A percentile compares a stretch with the other conserved stretches of the same genome.
Conservation (phyloP, 2,329 filamentous ascomycete genomes). For the Aspergillus fijiensis region DNA sequence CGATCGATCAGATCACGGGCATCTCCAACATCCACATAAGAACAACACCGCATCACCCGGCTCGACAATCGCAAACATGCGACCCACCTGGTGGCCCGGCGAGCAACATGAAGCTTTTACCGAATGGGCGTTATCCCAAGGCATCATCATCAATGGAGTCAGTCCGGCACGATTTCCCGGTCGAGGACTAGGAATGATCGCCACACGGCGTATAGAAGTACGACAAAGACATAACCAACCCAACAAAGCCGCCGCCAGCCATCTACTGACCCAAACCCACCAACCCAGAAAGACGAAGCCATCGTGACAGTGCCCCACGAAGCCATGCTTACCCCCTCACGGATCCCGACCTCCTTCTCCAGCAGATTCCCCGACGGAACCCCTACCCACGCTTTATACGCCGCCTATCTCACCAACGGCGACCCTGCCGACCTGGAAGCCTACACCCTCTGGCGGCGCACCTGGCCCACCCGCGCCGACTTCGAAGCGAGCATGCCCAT, state of each 20-base stretch:
- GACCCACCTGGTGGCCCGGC: conserved; percentile 34
- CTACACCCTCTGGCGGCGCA: conserved; percentile 61
- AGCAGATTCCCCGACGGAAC: conserved; percentile 54
- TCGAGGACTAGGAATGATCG: conserved; percentile 75
- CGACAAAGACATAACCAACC: neutral
- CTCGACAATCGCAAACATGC: conserved; percentile 21
- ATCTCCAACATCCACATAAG: neutral
- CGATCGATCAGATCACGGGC: too few species aligned
- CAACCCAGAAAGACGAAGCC: conserved; percentile 54
- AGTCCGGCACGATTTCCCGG: conserved; percentile 66
- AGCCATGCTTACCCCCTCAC: conserved; percentile 64
- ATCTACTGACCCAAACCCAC: conserved; percentile 1
- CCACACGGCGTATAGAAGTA: conserved; percentile 66
- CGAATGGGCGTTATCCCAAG: conserved; percentile 65
- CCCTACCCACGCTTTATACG: conserved; percentile 69
- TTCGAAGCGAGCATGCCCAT: conserved; percentile 60
- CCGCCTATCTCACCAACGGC: conserved; percentile 62
- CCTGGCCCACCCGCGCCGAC: conserved; percentile 64
- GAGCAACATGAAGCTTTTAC: conserved; percentile 56
- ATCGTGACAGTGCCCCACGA: conserved; percentile 65
- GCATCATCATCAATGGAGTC: conserved; percentile 67
- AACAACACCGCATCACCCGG: neutral
- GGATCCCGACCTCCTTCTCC: conserved; percentile 56
- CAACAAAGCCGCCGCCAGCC: neutral
- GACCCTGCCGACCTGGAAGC: conserved; percentile 47